phyloP scores from a whole-genome alignment of 345 rosid species.

The Hibiscus tridactylites region DNA sequence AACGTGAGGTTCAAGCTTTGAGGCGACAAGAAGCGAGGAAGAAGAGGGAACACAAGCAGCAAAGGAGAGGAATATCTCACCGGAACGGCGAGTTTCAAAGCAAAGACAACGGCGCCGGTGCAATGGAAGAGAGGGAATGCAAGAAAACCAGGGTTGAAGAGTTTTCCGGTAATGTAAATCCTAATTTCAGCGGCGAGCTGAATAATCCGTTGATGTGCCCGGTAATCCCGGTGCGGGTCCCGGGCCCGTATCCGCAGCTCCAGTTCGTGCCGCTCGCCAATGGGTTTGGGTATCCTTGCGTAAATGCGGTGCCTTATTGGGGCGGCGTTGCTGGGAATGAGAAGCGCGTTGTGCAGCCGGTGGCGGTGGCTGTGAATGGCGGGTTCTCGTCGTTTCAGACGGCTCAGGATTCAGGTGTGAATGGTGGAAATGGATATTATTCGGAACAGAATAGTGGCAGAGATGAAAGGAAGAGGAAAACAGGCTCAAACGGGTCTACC shows the following conservation, averaged over 20 bases:
- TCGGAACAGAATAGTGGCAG: constrained; percentile 23
- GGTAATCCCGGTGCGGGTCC: constrained; percentile 18
- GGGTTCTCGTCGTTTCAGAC: constrained; percentile 12
- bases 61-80: constrained; percentile 13
- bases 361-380: constrained; percentile 10
- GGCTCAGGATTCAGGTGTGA: constrained; percentile 6
- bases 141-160: constrained; percentile 21
- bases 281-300: constrained; percentile 19
- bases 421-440: constrained; percentile 15
- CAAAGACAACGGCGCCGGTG: background rate
- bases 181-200: background rate
- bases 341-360: constrained; percentile 14
- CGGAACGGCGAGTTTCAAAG: too few relatives aligned
- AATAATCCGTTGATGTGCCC: background rate
- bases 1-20: constrained; percentile 30
- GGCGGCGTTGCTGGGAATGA: constrained; percentile 8
- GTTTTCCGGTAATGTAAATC: constrained; percentile 11
- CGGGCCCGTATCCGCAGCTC: background rate
- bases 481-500: constrained; percentile 32
- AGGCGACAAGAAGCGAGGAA: constrained; percentile 38
- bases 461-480: constrained; percentile 18
- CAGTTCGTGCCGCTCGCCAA: constrained; percentile 12
- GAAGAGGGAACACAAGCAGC: constrained; percentile 40
- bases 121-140: constrained; percentile 11
- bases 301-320: constrained; percentile 24